Evolutionary conservation across 768 basidiomycete genomes (phyloP).

Genomic region (Mrakia frigida): DNA sequence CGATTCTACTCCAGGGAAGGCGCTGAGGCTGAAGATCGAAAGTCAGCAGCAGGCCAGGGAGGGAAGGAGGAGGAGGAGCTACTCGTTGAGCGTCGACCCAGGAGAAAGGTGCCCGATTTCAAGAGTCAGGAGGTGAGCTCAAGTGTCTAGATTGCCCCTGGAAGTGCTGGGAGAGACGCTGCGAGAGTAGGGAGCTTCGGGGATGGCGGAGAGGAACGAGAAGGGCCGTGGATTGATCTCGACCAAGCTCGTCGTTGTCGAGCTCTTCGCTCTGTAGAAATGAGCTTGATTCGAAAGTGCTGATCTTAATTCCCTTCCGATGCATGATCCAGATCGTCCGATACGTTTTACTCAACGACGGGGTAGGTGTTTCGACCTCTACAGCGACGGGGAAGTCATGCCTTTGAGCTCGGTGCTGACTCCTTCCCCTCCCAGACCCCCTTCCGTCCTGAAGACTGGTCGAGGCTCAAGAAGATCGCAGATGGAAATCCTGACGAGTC

Average conservation of each 20-base stretch:
- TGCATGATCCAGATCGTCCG: constrained; percentile 54
- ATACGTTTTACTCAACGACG: constrained; percentile 87
- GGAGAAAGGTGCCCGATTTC: constrained; percentile 13
- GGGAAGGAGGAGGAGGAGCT: not conserved
- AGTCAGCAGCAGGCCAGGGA: not conserved
- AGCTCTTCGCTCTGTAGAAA: not conserved
- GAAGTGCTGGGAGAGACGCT: too few species aligned
- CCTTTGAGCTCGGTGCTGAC: not conserved
- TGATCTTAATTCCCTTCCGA: constrained; percentile 66
- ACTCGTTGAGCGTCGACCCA: not conserved
- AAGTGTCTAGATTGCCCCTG: too few species aligned
- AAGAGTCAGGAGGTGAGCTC: constrained; percentile 7
- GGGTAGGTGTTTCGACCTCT: constrained; percentile 39
- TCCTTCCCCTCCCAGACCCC: constrained; percentile 42
- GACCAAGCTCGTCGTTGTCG: not conserved
- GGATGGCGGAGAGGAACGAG: too few species aligned
- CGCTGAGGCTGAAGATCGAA: constrained; percentile 33
- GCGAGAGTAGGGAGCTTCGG: not conserved
- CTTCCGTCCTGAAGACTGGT: constrained; percentile 86
- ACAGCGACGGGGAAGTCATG: not conserved
- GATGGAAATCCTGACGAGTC: constrained; percentile 91
- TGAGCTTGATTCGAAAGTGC: constrained; percentile 39
- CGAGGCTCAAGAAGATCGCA: constrained; percentile 84
- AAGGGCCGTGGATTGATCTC: too few species aligned
- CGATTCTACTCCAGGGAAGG: constrained; percentile 40